A percentile compares a stretch with the other conserved stretches of the same genome.
These are phyloP conservation scores for Hymenoscyphus linearis DNA, from an alignment of 2,329 filamentous ascomycete species.

Conservation along the genomic window DNA sequence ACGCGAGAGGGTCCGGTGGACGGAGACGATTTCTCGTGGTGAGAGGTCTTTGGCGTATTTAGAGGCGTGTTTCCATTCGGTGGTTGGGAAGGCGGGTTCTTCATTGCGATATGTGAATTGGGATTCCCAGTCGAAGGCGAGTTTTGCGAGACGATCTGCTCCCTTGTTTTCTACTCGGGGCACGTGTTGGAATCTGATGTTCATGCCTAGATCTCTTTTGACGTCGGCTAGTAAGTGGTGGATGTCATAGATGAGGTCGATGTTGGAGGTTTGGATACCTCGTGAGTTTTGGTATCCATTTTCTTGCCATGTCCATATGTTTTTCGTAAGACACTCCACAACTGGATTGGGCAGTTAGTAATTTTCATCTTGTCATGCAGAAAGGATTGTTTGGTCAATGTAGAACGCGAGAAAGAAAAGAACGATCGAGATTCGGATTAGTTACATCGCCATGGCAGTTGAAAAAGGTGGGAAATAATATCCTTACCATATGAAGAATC, in stretches of 20 bases:
- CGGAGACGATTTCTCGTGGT: not conserved
- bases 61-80: not conserved
- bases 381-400: no score
- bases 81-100: not conserved
- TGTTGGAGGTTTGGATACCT: not conserved
- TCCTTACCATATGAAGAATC: not conserved
- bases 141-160: not conserved
- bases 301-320: not conserved
- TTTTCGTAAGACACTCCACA: not conserved
- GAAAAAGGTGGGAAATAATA: not conserved
- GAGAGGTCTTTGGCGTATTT: not conserved
- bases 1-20: not conserved
- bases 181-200: not conserved
- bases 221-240: not conserved
- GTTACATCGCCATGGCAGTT: no score
- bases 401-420: no score
- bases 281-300: not conserved
- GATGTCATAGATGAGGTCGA: not conserved
- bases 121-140: not conserved
- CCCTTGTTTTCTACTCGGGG: not conserved
- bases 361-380: no score
- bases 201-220: not conserved
- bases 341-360: not conserved
- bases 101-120: not conserved
- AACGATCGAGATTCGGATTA: no score